Conservation (phyloP, 805 yeast species). For the Schizosaccharomyces lindneri region DNA sequence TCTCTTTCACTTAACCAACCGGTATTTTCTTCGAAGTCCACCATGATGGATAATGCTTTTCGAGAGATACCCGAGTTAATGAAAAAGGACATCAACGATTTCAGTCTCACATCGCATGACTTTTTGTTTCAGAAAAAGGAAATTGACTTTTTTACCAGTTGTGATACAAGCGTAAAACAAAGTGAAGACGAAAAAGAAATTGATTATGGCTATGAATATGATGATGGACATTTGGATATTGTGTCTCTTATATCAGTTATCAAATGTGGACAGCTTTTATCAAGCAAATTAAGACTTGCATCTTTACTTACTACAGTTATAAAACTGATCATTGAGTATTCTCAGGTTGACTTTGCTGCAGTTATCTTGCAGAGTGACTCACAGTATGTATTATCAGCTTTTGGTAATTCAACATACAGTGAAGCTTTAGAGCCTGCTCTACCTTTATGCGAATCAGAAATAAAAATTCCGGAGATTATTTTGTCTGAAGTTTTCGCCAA, state of each 20-base stretch:
- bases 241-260: slow-evolving; percentile 9
- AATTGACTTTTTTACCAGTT: too few species aligned
- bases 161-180: too few species aligned
- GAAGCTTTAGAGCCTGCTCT: slow-evolving; percentile 2
- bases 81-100: not conserved
- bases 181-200: not conserved
- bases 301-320: slow-evolving; percentile 7
- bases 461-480: not conserved
- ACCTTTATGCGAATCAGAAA: not conserved
- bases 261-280: slow-evolving; percentile 7
- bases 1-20: not conserved
- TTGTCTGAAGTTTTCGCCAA: not conserved
- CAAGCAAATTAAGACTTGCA: slow-evolving; percentile 9
- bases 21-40: not conserved
- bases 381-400: slow-evolving; percentile 6
- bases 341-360: slow-evolving; percentile 7
- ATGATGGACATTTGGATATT: slow-evolving; percentile 6
- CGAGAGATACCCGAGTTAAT: not conserved
- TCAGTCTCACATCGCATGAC: not conserved
- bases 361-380: slow-evolving; percentile 5
- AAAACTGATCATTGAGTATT: slow-evolving; percentile 7
- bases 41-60: not conserved
- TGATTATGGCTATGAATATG: not conserved
- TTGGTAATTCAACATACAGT: slow-evolving; percentile 6
- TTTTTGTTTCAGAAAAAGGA: too few species aligned